Conservation (phyloP, 257 asterid genomes). For the Nicotiana benthamiana region DNA sequence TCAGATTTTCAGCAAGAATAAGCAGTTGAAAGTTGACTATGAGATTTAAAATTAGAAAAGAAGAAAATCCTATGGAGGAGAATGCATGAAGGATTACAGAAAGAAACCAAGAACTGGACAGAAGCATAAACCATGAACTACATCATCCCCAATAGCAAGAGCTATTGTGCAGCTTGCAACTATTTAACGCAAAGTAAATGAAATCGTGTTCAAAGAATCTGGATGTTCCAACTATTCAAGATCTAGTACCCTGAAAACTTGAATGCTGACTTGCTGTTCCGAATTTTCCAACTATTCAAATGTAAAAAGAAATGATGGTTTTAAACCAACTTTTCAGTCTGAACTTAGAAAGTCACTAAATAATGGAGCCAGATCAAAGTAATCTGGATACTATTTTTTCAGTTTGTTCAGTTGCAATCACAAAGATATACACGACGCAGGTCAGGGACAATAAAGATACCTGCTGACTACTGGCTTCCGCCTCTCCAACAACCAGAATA, state of each 20-base stretch:
- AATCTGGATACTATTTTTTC: background rate
- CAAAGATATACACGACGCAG: background rate
- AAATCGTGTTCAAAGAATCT: background rate
- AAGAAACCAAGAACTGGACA: background rate
- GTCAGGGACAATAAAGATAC: background rate
- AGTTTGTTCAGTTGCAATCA: background rate
- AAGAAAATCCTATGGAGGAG: background rate
- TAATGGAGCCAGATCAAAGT: conserved; percentile 31
- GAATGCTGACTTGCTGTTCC: too few relatives aligned
- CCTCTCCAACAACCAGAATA: conserved; percentile 95
- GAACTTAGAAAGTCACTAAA: background rate
- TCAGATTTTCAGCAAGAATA: background rate
- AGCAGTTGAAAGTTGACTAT: background rate
- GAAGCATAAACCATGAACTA: background rate
- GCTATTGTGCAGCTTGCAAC: background rate
- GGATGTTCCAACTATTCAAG: too few relatives aligned
- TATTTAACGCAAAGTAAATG: background rate
- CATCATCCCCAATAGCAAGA: background rate
- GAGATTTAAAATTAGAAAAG: background rate
- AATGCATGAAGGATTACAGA: background rate
- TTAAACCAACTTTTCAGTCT: background rate
- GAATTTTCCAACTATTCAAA: too few relatives aligned
- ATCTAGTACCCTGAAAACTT: too few relatives aligned
- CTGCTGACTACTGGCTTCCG: conserved; percentile 58
- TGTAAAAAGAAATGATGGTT: background rate